A percentile compares a stretch with the other conserved stretches of the same genome.
Conservation (phyloP, 1,284 basidiomycete genomes). For the Neolentinus lepideus region DNA sequence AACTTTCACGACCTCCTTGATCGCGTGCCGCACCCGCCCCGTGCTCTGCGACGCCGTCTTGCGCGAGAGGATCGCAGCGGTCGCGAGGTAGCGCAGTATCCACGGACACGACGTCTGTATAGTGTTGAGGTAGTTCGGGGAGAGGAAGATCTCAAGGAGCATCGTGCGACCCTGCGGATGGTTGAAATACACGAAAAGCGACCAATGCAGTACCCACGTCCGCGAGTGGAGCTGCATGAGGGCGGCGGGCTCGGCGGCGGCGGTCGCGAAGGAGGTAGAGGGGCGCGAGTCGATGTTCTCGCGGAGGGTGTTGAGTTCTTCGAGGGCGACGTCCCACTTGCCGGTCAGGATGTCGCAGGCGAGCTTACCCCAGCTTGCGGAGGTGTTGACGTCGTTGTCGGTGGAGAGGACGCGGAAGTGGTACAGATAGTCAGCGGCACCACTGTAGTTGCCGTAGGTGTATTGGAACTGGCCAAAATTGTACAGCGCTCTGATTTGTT, state of each 20-base stretch:
- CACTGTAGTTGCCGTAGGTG: conserved; percentile 93
- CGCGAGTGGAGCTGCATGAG: conserved; percentile 88
- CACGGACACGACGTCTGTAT: conserved; percentile 96
- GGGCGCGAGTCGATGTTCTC: conserved; percentile 85
- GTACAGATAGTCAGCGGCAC: conserved; percentile 96
- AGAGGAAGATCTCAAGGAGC: conserved; percentile 93
- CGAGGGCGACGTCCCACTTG: conserved; percentile 89
- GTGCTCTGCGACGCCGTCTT: conserved; percentile 48
- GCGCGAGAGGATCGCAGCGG: conserved; percentile 88
- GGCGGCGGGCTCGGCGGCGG: conserved; percentile 50
- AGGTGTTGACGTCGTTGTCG: conserved; percentile 86
- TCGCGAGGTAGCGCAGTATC: conserved; percentile 92
- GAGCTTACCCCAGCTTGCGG: conserved; percentile 97
- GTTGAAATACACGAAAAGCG: conserved; percentile 98
- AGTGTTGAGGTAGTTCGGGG: conserved; percentile 95
- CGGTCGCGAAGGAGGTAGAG: conserved; percentile 36
- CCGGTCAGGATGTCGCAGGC: conserved; percentile 94
- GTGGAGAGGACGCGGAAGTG: conserved; percentile 98
- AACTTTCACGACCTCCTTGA: conserved; percentile 85
- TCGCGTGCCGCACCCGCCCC: conserved; percentile 73
- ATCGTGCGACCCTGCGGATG: conserved; percentile 89
- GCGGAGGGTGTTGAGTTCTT: conserved; percentile 90
- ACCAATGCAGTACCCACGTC: conserved; percentile 98
- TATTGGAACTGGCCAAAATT: conserved; percentile 99
- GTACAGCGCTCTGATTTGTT: conserved; percentile 95